A percentile compares a stretch with the other conserved stretches of the same genome.
These are phyloP conservation scores for Aspergillus cejpii DNA, from an alignment of 2,329 filamentous ascomycete genomes.

Conservation along the genomic window DNA sequence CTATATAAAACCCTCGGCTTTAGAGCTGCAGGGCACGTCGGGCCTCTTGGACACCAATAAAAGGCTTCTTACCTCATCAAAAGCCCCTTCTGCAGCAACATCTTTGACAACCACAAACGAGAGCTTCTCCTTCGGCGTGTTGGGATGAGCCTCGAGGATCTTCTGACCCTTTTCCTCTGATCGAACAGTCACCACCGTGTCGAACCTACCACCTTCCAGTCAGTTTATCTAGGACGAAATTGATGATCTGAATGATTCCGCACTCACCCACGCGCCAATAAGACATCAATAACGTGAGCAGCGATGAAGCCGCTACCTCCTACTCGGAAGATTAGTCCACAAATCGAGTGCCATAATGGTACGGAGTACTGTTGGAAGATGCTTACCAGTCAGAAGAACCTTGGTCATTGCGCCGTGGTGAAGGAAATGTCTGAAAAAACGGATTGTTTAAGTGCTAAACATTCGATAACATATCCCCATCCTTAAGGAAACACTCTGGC, in stretches of 20 bases:
- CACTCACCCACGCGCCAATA: constrained; percentile 47
- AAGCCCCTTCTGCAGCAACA: constrained; percentile 62
- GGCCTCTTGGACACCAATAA: not conserved
- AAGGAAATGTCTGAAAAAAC: not conserved
- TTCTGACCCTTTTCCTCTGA: constrained; percentile 56
- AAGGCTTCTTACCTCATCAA: constrained; percentile 47
- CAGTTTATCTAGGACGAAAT: constrained; percentile 2
- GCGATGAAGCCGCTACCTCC: constrained; percentile 61
- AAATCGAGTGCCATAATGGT: not conserved
- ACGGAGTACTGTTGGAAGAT: not conserved
- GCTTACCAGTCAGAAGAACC: constrained; percentile 35
- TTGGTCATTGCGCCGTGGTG: constrained; percentile 29
- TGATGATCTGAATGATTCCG: not conserved
- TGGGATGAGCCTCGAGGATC: constrained; percentile 51
- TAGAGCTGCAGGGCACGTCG: not conserved
- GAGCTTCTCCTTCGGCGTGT: constrained; percentile 50
- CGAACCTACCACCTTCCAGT: constrained; percentile 41
- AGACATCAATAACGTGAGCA: constrained; percentile 55
- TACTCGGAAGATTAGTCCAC: constrained; percentile 19
- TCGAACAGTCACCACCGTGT: constrained; percentile 57
- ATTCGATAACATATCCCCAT: not conserved
- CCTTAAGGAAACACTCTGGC: not conserved
- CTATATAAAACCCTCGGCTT: constrained; percentile 13
- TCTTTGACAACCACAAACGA: constrained; percentile 65
- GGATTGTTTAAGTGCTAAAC: not conserved